Evolutionary conservation across 805 yeast genomes (phyloP).

Genomic region (Candida dajiaensis): DNA sequence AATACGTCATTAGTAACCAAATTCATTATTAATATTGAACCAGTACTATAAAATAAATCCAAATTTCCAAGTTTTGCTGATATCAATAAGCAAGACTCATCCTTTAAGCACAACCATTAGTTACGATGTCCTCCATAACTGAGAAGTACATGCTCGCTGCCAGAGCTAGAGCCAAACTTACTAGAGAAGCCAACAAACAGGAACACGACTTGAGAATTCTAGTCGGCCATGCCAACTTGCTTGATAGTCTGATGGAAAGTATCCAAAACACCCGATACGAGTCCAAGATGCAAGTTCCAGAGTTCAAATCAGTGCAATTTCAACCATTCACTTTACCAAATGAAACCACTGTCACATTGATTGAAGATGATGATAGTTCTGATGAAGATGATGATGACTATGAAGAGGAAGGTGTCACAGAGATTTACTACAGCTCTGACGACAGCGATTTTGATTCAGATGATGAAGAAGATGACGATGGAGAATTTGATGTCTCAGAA

Average conservation of each 20-base stretch:
- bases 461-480: conserved; percentile 10
- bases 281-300: conserved; percentile 2
- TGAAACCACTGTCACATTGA: conserved; percentile 7
- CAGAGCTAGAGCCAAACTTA: conserved; percentile 21
- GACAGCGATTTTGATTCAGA: conserved; percentile 6
- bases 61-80: neutral
- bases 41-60: neutral
- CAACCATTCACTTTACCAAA: conserved; percentile 2
- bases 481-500: conserved; percentile 4
- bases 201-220: conserved; percentile 21
- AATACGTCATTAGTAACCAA: neutral
- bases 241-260: conserved; percentile 21
- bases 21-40: neutral
- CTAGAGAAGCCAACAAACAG: conserved; percentile 18
- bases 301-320: conserved; percentile 9
- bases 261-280: conserved; percentile 15
- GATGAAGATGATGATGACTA: conserved; percentile 17
- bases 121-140: conserved; percentile 14
- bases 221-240: conserved; percentile 23
- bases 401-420: conserved; percentile 11
- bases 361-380: conserved; percentile 10
- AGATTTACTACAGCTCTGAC: conserved; percentile 7
- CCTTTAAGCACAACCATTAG: too few relatives aligned
- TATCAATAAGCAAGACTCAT: too few relatives aligned
- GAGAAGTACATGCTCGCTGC: conserved; percentile 21